These are phyloP conservation scores for Oryza glaberrima DNA, from an alignment of 176 grass and related monocot genomes.

Conservation along the genomic window DNA sequence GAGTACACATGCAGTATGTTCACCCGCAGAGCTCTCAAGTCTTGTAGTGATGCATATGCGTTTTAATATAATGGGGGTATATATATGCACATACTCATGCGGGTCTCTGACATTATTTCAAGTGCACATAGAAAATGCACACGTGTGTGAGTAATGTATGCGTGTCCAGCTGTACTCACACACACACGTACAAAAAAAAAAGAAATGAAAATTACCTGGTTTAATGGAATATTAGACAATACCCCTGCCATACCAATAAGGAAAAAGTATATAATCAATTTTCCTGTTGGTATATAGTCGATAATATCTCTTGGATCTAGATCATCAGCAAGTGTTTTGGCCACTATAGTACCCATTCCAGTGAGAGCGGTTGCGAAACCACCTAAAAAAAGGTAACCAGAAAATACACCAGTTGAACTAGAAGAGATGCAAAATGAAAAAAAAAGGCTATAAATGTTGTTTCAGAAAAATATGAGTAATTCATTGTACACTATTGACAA, in stretches of 20 bases:
- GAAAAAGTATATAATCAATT: conserved; percentile 52
- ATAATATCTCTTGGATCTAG: conserved; percentile 44
- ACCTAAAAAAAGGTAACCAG: conserved; percentile 33
- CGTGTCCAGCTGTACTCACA: no score
- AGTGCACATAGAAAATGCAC: no score
- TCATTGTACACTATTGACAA: no score
- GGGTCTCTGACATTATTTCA: no score
- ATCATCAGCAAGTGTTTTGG: conserved; percentile 37
- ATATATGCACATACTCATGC: no score
- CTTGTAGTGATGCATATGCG: no score
- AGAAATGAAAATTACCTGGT: conserved; percentile 35
- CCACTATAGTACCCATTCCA: conserved; percentile 49
- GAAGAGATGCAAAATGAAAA: background rate
- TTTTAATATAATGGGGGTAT: no score
- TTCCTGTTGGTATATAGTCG: conserved; percentile 20
- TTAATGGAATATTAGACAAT: conserved; percentile 37
- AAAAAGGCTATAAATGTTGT: background rate
- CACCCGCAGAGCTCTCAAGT: no score
- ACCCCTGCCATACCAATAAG: conserved; percentile 43
- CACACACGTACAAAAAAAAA: no score
- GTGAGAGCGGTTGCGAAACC: conserved; percentile 52
- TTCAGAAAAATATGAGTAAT: no score
- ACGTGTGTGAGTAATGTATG: no score
- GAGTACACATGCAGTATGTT: no score
- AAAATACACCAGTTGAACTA: background rate